These are phyloP conservation scores for Begonia peltatifolia DNA, from an alignment of 306 rosid genomes.

Conservation along the genomic window DNA sequence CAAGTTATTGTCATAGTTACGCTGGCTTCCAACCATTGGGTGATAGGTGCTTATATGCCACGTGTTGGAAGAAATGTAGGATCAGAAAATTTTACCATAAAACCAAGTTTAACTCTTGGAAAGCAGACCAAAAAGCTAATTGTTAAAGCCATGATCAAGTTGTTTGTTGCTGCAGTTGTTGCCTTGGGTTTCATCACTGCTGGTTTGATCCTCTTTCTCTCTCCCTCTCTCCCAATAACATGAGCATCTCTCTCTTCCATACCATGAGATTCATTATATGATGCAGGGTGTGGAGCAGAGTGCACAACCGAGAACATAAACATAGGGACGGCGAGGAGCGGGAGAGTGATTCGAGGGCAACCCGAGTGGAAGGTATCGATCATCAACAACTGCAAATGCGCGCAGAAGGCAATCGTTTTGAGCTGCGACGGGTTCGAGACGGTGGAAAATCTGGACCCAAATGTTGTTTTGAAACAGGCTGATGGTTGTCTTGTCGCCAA, in stretches of 20 bases:
- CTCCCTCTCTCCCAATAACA: constrained; percentile 1
- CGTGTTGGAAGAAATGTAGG: too few species aligned
- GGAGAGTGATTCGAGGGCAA: constrained; percentile 19
- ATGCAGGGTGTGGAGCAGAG: constrained; percentile 21
- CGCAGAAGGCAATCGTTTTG: constrained; percentile 19
- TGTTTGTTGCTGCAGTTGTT: constrained; percentile 5
- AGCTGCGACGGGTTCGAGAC: constrained; percentile 30
- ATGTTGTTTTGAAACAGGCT: constrained; percentile 9
- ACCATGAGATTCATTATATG: constrained; percentile 5
- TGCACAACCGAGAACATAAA: constrained; percentile 32
- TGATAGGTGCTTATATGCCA: too few species aligned
- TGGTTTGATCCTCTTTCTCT: constrained; percentile 5
- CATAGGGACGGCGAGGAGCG: constrained; percentile 32
- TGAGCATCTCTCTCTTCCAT: background rate
- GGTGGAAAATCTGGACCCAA: constrained; percentile 15
- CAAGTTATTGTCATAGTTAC: too few species aligned
- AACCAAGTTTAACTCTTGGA: too few species aligned
- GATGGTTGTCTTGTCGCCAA: constrained; percentile 27
- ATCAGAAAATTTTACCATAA: too few species aligned
- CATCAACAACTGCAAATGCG: constrained; percentile 32
- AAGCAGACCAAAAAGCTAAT: background rate
- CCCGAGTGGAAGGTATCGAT: constrained; percentile 53
- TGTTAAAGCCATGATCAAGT: constrained; percentile 2
- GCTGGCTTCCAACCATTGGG: too few species aligned
- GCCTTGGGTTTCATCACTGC: constrained; percentile 8